Evolutionary conservation across 164 flowering plant genomes (phyloP), one percentile per base, ranked within the genome.

Genomic region (Nymphaea colorata): DNA sequence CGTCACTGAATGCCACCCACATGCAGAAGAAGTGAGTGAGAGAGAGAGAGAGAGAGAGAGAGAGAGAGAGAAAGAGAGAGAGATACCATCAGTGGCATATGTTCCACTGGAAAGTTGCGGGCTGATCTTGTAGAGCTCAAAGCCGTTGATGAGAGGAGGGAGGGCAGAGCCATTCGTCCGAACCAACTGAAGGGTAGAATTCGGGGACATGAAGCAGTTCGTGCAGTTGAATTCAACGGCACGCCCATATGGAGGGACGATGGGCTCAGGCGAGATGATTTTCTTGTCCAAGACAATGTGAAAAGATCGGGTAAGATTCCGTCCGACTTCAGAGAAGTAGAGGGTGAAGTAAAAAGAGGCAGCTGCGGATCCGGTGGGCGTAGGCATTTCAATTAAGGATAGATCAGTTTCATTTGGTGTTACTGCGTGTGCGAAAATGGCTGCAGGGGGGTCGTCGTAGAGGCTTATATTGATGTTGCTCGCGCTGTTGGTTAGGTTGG

Each of bases 81-180:
- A 61, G 14, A 5, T 45, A 45, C 53, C 53, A 45, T 45, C 53
- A 45, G 5, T 45, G 5, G 5, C 7, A 53, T 79, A 42, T 45
- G 84, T 81, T 62, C 83, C 82, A 43, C 66, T 64, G 0, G 80
- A 70, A 5, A 73, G 68, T 1, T 66, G 41, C 0, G 15, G 11
- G 15, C 63, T 25, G 4, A 80, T 42, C 0, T 1, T 0, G 60
- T 69, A 84, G 17, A 81, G 45, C 64, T 85, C 88, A 73, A 76
- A 41, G 66, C 84, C 88, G 63, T 77, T 85, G 59, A 82, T 74
- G 53, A 85, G 67, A 10, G 88, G 88, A 0, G 84, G 81, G 41
- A 79, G 79, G 3, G 76, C 76, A 0, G 86, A 82, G 16, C 68
- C 74, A 0, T 67, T 0, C 7, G 78, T 68, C 1, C 79, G 59